Percentiles rank a stretch among this genome's conserved stretches.
phyloP scores from a whole-genome alignment of 106 monocot species.

The Phalaenopsis aphrodite region DNA sequence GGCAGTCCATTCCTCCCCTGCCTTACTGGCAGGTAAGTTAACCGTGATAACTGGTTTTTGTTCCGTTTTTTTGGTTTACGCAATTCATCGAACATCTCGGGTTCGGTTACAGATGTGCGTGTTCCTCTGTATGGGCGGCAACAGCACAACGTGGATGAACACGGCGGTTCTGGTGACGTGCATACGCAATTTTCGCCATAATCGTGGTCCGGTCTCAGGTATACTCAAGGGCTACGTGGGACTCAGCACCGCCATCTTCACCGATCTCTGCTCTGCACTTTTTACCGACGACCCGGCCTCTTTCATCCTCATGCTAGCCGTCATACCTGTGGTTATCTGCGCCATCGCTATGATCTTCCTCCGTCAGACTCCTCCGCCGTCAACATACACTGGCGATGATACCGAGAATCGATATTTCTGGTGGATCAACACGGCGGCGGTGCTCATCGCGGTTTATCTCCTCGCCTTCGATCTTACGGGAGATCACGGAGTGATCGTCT shows the following conservation, averaged over 20 bases:
- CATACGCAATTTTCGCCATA: conserved; percentile 68
- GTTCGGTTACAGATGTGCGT: conserved; percentile 63
- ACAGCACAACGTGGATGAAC: conserved; percentile 99
- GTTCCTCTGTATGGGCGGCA: conserved; percentile 84
- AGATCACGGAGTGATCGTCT: conserved; percentile 21
- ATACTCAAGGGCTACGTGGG: conserved; percentile 92
- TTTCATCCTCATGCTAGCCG: conserved; percentile 66
- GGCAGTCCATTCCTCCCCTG: conserved; percentile 47
- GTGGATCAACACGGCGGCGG: conserved; percentile 53
- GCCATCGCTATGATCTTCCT: conserved; percentile 72
- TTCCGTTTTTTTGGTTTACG: background rate
- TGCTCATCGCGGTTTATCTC: conserved; percentile 71
- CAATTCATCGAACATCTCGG: conserved; percentile 7
- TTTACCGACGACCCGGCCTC: conserved; percentile 64
- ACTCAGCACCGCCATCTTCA: conserved; percentile 96
- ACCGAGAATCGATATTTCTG: conserved; percentile 37
- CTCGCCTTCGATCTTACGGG: conserved; percentile 61
- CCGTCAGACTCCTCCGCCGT: conserved; percentile 24
- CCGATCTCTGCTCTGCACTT: conserved; percentile 78
- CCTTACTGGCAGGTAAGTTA: conserved; percentile 69
- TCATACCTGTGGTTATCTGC: conserved; percentile 64
- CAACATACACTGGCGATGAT: background rate
- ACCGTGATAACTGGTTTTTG: background rate
- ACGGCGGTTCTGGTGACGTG: conserved; percentile 94
- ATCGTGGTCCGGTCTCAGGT: conserved; percentile 72